A percentile compares a stretch with the other conserved stretches of the same genome.
These are phyloP conservation scores for Phialophora verrucosa DNA, from an alignment of 2,329 filamentous ascomycete species.

Conservation along the genomic window DNA sequence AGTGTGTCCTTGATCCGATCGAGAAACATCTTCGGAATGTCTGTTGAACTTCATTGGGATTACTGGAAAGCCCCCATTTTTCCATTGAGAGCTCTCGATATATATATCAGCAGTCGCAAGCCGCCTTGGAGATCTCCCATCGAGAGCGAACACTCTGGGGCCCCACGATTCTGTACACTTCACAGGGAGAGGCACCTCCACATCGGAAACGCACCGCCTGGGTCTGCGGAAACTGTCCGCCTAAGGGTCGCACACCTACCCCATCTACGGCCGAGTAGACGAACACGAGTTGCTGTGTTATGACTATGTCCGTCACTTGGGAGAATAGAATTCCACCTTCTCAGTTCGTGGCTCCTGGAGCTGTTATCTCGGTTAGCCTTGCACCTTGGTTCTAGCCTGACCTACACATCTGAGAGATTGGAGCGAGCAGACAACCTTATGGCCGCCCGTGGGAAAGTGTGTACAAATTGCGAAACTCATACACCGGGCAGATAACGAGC, in stretches of 20 bases:
- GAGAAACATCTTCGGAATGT: constrained; percentile 8
- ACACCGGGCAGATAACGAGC: not conserved
- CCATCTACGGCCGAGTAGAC: constrained; percentile 3
- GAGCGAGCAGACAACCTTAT: not conserved
- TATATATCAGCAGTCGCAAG: not conserved
- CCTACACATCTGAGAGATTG: not conserved
- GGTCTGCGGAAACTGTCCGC: constrained; percentile 3
- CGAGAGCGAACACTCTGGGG: not conserved
- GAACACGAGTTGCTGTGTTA: not conserved
- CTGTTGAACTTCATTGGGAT: not conserved
- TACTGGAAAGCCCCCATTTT: not conserved
- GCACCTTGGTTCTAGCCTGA: not conserved
- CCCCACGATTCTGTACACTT: not conserved
- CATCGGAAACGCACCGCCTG: constrained; percentile 10
- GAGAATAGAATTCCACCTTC: not conserved
- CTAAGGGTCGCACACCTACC: not conserved
- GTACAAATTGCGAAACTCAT: not conserved
- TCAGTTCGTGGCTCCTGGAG: not conserved
- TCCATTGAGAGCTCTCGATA: not conserved
- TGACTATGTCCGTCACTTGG: not conserved
- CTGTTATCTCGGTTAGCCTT: not conserved
- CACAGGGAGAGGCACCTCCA: not conserved
- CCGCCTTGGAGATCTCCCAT: not conserved
- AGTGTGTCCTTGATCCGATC: constrained; percentile 6
- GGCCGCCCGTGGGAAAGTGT: not conserved